Evolutionary conservation across 345 rosid species (phyloP).

Genomic region (Arabidopsis thaliana): DNA sequence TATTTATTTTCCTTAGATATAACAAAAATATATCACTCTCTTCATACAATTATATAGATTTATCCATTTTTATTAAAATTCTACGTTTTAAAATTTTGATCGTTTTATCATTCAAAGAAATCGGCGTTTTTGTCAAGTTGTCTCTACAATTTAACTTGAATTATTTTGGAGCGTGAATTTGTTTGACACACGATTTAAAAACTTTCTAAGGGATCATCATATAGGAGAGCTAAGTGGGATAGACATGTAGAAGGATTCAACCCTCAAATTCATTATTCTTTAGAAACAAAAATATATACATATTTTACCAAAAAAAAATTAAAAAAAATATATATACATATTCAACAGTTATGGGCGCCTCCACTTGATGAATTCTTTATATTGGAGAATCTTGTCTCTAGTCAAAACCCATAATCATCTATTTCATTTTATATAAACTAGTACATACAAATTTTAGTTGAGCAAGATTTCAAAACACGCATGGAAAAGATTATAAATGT

Average conservation of each 20-base stretch:
- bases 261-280: constrained; percentile 34
- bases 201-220: constrained; percentile 15
- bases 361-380: constrained; percentile 37
- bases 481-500: background rate
- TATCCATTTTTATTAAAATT: background rate
- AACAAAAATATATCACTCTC: constrained; percentile 2
- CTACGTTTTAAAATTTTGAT: background rate
- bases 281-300: constrained; percentile 25
- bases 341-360: constrained; percentile 45
- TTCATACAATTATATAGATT: constrained; percentile 1
- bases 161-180: background rate
- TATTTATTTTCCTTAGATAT: constrained; percentile 5
- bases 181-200: background rate
- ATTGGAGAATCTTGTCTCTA: constrained; percentile 40
- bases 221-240: constrained; percentile 34
- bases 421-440: constrained; percentile 25
- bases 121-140: background rate
- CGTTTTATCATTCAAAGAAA: constrained; percentile 9
- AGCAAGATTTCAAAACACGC: background rate
- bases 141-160: background rate
- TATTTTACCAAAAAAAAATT: background rate
- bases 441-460: background rate
- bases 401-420: constrained; percentile 38
- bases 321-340: background rate
- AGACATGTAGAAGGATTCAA: constrained; percentile 40